Conservation (phyloP, 2,329 filamentous ascomycete species). For the Cytospora mali region DNA sequence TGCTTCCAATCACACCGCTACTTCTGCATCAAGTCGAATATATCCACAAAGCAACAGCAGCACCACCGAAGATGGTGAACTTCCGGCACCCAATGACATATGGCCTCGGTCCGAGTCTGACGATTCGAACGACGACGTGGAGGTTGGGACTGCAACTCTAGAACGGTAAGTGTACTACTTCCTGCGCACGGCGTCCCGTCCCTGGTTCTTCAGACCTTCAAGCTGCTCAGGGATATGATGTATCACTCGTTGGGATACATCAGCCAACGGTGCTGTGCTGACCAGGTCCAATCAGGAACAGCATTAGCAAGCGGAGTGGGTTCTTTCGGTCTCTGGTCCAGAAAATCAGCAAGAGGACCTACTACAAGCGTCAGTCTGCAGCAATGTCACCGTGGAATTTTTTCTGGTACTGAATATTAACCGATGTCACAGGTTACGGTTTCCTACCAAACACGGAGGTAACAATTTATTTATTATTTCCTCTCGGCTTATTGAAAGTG, state of each 20-base stretch:
- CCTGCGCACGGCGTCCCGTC: constrained; percentile 6
- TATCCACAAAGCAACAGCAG: constrained; percentile 25
- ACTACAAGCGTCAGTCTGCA: constrained; percentile 31
- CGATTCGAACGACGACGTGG: constrained; percentile 28
- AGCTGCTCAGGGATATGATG: constrained; percentile 12
- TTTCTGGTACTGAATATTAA: no score
- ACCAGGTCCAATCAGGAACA: constrained; percentile 10
- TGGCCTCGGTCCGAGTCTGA: constrained; percentile 33
- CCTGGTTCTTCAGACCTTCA: constrained; percentile 5
- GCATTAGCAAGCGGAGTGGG: constrained; percentile 16
- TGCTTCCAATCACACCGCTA: constrained; percentile 27
- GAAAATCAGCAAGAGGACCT: constrained; percentile 32
- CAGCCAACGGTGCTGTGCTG: no score
- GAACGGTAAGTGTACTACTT: constrained; percentile 12
- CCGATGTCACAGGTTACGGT: constrained; percentile 14
- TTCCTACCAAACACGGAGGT: constrained; percentile 32
- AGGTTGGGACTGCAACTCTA: neutral
- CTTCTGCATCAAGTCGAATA: constrained; percentile 27
- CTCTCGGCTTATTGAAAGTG: no score
- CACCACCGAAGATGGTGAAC: constrained; percentile 15
- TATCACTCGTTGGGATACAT: neutral
- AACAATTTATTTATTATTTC: no score
- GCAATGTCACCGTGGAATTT: neutral
- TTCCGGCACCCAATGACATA: constrained; percentile 25
- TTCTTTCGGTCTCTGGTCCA: constrained; percentile 31